Percentiles rank a stretch among this genome's conserved stretches.
Evolutionary conservation across 805 yeast species (phyloP).

Genomic region (Metahyphopichia silvanorum): DNA sequence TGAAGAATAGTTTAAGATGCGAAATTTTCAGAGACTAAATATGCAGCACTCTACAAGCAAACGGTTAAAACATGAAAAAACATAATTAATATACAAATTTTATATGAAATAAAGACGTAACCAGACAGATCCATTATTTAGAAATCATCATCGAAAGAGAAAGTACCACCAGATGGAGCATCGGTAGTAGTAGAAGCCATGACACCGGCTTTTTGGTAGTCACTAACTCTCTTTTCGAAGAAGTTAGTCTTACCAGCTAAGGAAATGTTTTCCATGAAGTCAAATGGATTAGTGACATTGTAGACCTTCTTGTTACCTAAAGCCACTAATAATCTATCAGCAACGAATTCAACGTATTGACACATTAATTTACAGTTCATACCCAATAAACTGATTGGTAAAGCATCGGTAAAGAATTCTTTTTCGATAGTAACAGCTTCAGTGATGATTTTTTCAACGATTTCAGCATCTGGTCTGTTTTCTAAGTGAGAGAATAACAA

Average conservation of each 20-base stretch:
- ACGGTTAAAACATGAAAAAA: not conserved
- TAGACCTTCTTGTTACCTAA: slow-evolving; percentile 87
- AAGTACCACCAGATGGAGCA: slow-evolving; percentile 18
- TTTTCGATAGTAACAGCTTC: slow-evolving; percentile 96
- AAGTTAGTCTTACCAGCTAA: slow-evolving; percentile 98
- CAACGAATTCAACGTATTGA: slow-evolving; percentile 96
- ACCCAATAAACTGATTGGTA: slow-evolving; percentile 90
- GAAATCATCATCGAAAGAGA: slow-evolving; percentile 92
- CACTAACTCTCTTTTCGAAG: slow-evolving; percentile 98
- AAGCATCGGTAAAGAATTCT: slow-evolving; percentile 91
- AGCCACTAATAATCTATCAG: slow-evolving; percentile 90
- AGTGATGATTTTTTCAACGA: slow-evolving; percentile 81
- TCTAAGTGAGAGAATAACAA: slow-evolving; percentile 87
- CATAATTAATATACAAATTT: not conserved
- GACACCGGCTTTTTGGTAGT: slow-evolving; percentile 99
- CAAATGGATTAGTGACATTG: slow-evolving; percentile 92
- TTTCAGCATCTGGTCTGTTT: slow-evolving; percentile 77
- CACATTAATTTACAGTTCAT: slow-evolving; percentile 94
- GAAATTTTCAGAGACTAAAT: not conserved
- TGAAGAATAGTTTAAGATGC: not conserved
- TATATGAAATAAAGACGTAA: slow-evolving; percentile 3
- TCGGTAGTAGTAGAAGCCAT: slow-evolving; percentile 68
- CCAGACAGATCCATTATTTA: slow-evolving; percentile 27
- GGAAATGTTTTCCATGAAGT: slow-evolving; percentile 98
- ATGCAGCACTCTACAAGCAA: slow-evolving; percentile 1